A percentile compares a stretch with the other conserved stretches of the same genome.
Evolutionary conservation across 2,329 filamentous ascomycete genomes (phyloP).

Genomic region (Plectosphaerella cucumerina): DNA sequence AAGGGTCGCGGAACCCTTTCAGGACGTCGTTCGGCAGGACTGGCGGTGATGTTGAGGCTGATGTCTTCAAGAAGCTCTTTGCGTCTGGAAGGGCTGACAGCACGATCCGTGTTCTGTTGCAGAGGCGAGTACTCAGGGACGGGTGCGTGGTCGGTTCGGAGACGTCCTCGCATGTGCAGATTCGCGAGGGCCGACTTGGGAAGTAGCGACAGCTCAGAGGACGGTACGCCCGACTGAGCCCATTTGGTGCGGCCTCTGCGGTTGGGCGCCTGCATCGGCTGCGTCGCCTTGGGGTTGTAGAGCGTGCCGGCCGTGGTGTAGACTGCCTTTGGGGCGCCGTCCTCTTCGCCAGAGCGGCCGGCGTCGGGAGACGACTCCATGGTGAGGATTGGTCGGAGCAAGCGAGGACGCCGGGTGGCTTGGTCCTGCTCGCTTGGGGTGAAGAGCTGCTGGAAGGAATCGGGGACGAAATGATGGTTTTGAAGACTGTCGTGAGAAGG

Average conservation of each 20-base stretch:
- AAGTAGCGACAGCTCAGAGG: slow-evolving; percentile 27
- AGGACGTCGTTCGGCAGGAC: no score
- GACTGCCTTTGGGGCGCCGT: slow-evolving; percentile 25
- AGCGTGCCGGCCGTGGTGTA: slow-evolving; percentile 56
- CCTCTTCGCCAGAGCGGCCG: not conserved
- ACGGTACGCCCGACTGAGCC: slow-evolving; percentile 20
- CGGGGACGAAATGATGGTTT: slow-evolving; percentile 2
- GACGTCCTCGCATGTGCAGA: not conserved
- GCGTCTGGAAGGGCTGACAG: slow-evolving; percentile 32
- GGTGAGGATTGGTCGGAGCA: not conserved
- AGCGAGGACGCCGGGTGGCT: not conserved
- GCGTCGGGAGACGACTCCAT: not conserved
- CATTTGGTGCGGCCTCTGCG: slow-evolving; percentile 46
- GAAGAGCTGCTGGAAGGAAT: slow-evolving; percentile 1
- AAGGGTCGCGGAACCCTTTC: slow-evolving; percentile 6
- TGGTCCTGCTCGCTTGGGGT: not conserved
- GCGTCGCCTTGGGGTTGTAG: slow-evolving; percentile 42
- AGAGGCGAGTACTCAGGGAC: slow-evolving; percentile 43
- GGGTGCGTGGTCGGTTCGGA: not conserved
- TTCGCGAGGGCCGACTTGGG: slow-evolving; percentile 29
- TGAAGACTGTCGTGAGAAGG: slow-evolving; percentile 1
- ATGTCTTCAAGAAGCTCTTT: not conserved
- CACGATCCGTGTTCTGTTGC: slow-evolving; percentile 51
- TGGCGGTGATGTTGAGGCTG: not conserved
- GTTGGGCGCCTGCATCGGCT: slow-evolving; percentile 45